Evolutionary conservation across 345 rosid genomes (phyloP), one percentile per base, ranked within the genome.

Genomic region (Excoecaria agallocha): DNA sequence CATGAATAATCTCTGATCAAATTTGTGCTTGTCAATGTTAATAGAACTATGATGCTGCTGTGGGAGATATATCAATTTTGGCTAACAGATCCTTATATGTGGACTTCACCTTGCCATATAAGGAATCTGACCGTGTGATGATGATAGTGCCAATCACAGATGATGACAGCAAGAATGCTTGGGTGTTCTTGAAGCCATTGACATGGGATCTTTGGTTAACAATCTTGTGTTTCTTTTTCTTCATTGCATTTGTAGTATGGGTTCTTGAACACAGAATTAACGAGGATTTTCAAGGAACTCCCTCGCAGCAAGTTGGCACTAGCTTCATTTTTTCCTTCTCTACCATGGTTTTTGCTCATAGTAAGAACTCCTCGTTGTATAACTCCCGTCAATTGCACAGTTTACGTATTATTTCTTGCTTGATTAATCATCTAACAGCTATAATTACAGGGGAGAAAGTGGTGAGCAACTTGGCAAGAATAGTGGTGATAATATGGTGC

Each of bases 241-340:
- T 60, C 25, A 76, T 87, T 2, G 94, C 93, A 52, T 79, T 85
- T 6, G 89, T 88, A 25, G 84, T 93, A 30, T 93, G 96, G 93
- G 82, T 85, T 79, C 78, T 91, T 84, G 94, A 91, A 82, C 98
- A 91, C 64, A 80, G 92, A 63, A 61, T 79, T 51, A 91, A 87
- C 56, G 85, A 91, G 60, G 94, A 88, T 4, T 93, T 89, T 81
- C 83, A 91, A 12, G 98, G 96, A 39, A 86, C 93, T 61, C 93
- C 89, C 57, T 85, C 77, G 60, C 82, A 82, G 77, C 93, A 91
- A 87, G 30, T 85, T 8, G 65, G 84, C 73, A 93, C 95, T 67
- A 79, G 86, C 78, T 84, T 91, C 76, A 91, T 97, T 94, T 93
- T 82, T 84, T 92, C 82, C 65, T 49, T 80, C 78, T 71, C 79